A percentile compares a stretch with the other conserved stretches of the same genome.
phyloP scores from a whole-genome alignment of 1,284 basidiomycete genomes.

The Erythrobasidium hasegawianum region DNA sequence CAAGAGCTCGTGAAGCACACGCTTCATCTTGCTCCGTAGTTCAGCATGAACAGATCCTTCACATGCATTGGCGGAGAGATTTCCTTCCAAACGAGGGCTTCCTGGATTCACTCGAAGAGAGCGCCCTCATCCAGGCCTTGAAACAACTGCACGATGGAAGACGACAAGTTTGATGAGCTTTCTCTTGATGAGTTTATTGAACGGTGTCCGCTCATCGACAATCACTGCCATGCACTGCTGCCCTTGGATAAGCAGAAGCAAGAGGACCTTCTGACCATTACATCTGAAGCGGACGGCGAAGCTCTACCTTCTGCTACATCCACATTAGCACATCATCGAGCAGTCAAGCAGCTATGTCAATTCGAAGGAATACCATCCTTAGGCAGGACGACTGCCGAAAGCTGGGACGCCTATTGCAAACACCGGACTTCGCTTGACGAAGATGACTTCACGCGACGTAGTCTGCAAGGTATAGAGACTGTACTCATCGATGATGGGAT shows the following conservation, averaged over 20 bases:
- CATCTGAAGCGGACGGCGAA: constrained; percentile 6
- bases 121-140: too few species aligned
- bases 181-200: constrained; percentile 14
- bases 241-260: not conserved
- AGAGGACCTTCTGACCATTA: constrained; percentile 10
- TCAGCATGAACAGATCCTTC: too few species aligned
- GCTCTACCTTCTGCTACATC: not conserved
- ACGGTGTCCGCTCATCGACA: constrained; percentile 24
- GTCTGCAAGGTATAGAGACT: constrained; percentile 17
- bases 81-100: too few species aligned
- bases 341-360: constrained; percentile 2
- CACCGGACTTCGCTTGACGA: not conserved
- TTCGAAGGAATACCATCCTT: not conserved
- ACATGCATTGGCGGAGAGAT: too few species aligned
- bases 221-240: constrained; percentile 19
- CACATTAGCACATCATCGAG: constrained; percentile 4
- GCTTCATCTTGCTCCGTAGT: too few species aligned
- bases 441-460: not conserved
- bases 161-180: too few species aligned
- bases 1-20: too few species aligned
- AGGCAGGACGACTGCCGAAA: not conserved
- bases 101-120: too few species aligned
- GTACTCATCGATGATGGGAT: constrained; percentile 23
- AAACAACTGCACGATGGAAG: too few species aligned
- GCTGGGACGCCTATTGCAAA: constrained; percentile 5